phyloP scores from a whole-genome alignment of 2,329 filamentous ascomycete genomes.

The Ophiocordyceps camponoti-leonardi region DNA sequence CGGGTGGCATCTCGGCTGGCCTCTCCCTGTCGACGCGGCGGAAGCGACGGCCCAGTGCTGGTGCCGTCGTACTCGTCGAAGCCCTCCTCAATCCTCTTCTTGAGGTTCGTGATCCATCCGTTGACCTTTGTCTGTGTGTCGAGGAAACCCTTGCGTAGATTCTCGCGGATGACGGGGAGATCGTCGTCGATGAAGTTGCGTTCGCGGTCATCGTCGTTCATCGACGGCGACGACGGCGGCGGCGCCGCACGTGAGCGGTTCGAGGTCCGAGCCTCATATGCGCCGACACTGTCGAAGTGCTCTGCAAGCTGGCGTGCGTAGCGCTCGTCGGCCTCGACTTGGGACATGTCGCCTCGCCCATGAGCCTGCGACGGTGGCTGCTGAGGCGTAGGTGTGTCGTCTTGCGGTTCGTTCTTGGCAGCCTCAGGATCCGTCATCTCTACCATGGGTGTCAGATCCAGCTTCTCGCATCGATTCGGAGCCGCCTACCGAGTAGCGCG shows the following conservation, averaged over 20 bases:
- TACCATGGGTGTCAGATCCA: conserved; percentile 11
- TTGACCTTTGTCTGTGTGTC: conserved; percentile 92
- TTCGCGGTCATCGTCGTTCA: conserved; percentile 46
- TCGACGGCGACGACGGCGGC: conserved; percentile 21
- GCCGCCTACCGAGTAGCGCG: conserved; percentile 56
- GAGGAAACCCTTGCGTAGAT: conserved; percentile 81
- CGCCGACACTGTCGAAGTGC: conserved; percentile 56
- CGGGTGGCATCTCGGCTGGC: conserved; percentile 42
- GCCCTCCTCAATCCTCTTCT: conserved; percentile 86
- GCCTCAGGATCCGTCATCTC: conserved; percentile 71
- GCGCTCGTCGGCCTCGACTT: conserved; percentile 78
- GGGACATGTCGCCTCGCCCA: conserved; percentile 45
- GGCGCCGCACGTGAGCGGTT: conserved; percentile 23
- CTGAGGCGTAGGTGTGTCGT: conserved; percentile 46
- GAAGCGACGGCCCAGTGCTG: conserved; percentile 12
- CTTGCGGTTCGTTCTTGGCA: conserved; percentile 31
- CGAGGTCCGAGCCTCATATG: conserved; percentile 38
- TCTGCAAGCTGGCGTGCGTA: conserved; percentile 88
- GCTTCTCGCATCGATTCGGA: background rate
- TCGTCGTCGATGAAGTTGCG: conserved; percentile 94
- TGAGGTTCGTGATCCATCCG: conserved; percentile 77
- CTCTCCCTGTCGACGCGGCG: conserved; percentile 38
- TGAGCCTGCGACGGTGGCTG: conserved; percentile 64
- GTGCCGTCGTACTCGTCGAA: conserved; percentile 50
- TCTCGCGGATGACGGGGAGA: conserved; percentile 80